A percentile compares a stretch with the other conserved stretches of the same genome.
phyloP scores from a whole-genome alignment of 805 yeast genomes.

The Lachancea meyersii region DNA sequence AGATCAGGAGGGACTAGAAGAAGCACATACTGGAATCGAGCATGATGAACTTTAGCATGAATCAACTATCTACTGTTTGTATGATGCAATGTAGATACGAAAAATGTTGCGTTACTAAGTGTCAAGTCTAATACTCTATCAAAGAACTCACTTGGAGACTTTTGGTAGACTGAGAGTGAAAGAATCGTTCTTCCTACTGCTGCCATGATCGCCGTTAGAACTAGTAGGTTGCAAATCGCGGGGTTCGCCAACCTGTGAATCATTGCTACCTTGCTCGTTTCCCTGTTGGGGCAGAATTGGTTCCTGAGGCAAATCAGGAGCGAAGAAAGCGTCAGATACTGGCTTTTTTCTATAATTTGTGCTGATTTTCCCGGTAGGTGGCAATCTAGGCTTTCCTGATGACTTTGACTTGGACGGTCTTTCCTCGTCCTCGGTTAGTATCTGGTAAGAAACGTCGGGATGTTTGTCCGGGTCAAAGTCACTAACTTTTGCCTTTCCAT shows the following conservation, averaged over 20 bases:
- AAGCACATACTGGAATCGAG: not conserved
- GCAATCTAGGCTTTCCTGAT: slow-evolving; percentile 69
- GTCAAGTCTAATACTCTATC: no score
- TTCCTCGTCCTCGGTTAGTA: slow-evolving; percentile 74
- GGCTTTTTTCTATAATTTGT: slow-evolving; percentile 64
- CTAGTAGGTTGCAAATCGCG: not conserved
- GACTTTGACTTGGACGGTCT: slow-evolving; percentile 68
- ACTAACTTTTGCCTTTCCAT: slow-evolving; percentile 32
- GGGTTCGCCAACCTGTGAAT: not conserved
- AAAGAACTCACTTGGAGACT: slow-evolving; percentile 7
- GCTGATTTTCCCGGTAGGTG: slow-evolving; percentile 84
- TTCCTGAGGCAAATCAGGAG: slow-evolving; percentile 32
- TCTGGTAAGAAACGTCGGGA: slow-evolving; percentile 35
- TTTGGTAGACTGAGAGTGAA: slow-evolving; percentile 22
- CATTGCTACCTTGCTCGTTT: not conserved
- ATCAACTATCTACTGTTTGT: not conserved
- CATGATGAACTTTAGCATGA: slow-evolving; percentile 4
- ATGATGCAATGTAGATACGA: not conserved
- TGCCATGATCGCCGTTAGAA: not conserved
- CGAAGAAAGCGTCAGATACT: slow-evolving; percentile 47
- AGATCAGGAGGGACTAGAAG: not conserved
- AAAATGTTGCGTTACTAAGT: no score
- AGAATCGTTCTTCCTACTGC: slow-evolving; percentile 5
- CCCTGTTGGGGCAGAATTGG: not conserved
- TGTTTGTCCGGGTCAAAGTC: slow-evolving; percentile 17